phyloP scores from a whole-genome alignment of 306 rosid species.

The Acacia melanoxylon region DNA sequence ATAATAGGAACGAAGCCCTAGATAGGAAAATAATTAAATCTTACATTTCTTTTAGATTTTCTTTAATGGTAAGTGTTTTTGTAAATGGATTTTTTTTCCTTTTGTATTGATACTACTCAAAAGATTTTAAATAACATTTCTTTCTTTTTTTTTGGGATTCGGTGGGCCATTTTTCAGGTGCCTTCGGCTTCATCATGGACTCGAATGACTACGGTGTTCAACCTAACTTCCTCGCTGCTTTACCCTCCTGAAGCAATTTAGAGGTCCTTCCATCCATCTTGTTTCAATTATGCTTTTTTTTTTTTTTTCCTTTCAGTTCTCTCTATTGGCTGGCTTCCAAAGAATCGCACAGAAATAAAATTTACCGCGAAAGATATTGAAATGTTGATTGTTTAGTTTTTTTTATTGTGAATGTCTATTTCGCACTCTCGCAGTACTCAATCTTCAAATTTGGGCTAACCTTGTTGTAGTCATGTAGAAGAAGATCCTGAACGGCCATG shows the following conservation, averaged over 20 bases:
- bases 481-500: not conserved
- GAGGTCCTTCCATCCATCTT: slow-evolving; percentile 38
- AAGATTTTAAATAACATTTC: not conserved
- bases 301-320: not conserved
- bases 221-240: slow-evolving; percentile 14
- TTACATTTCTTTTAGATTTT: not conserved
- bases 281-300: not conserved
- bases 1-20: slow-evolving; percentile 20
- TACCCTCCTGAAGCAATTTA: slow-evolving; percentile 32
- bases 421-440: not conserved
- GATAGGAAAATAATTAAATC: not conserved
- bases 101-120: slow-evolving; percentile 4
- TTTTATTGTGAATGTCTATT: not conserved
- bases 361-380: not conserved
- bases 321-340: slow-evolving; percentile 1
- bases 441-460: not conserved
- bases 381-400: not conserved
- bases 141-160: slow-evolving; percentile 6
- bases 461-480: not conserved
- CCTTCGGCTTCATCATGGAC: slow-evolving; percentile 18
- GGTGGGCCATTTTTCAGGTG: slow-evolving; percentile 27
- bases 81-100: slow-evolving; percentile 28
- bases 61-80: slow-evolving; percentile 7
- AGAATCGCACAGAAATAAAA: not conserved
- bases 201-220: slow-evolving; percentile 28